Percentiles rank a stretch among this genome's conserved stretches.
phyloP scores from a whole-genome alignment of 352 stramenopile genomes.

The Pythium plurisporium region DNA sequence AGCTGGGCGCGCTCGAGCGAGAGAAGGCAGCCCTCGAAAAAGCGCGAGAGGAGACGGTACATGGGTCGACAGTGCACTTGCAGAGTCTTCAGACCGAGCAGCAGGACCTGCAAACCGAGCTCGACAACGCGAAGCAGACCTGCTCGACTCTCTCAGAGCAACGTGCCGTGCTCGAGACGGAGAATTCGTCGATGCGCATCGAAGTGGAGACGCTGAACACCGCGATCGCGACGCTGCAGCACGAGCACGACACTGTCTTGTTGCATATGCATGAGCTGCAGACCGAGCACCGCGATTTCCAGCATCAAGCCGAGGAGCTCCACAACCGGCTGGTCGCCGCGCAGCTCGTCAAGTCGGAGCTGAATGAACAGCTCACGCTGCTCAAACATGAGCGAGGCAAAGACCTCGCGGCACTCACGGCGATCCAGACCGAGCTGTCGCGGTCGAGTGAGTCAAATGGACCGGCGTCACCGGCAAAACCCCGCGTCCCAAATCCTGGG shows the following conservation, averaged over 20 bases:
- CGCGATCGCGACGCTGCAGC: conserved; percentile 28
- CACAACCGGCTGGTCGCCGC: conserved; percentile 47
- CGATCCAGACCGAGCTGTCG: not conserved
- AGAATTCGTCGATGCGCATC: not conserved
- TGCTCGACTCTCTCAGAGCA: not conserved
- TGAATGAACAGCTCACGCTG: conserved; percentile 13
- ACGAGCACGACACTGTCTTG: conserved; percentile 37
- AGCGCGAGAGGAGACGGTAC: not conserved
- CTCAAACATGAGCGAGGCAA: conserved; percentile 8
- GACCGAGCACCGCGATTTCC: conserved; percentile 42
- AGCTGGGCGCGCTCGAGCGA: not conserved
- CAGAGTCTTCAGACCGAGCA: not conserved
- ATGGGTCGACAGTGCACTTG: not conserved
- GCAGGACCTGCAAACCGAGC: not conserved
- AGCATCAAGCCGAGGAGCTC: conserved; percentile 49
- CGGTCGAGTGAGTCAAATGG: not conserved
- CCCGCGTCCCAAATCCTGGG: not conserved
- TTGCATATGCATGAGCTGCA: conserved; percentile 45
- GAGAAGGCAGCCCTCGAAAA: conserved; percentile 6
- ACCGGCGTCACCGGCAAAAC: not conserved
- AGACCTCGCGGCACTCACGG: conserved; percentile 10
- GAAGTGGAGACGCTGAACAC: not conserved
- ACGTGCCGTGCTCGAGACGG: not conserved
- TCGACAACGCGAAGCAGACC: not conserved
- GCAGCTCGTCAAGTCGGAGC: conserved; percentile 24